Evolutionary conservation across 2,329 filamentous ascomycete genomes (phyloP), one percentile per base, ranked within the genome.

Genomic region (Falciphora oryzae): DNA sequence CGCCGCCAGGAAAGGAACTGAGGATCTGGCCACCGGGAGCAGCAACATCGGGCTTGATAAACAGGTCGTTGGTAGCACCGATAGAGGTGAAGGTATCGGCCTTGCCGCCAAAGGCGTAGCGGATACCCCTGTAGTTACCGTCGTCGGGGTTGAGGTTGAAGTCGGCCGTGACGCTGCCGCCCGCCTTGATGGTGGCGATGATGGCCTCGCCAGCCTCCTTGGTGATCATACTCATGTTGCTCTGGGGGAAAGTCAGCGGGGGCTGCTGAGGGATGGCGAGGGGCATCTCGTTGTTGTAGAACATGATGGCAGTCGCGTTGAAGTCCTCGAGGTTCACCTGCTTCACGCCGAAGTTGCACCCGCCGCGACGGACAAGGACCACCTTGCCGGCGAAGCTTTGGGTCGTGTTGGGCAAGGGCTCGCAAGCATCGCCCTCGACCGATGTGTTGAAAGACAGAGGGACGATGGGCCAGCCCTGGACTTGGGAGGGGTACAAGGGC

Each of bases 11-110:
- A 65, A 76, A 83, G 2, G 80, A 81, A 25, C 78, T 79, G 63
- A 80, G 74, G 65, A 83, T 82, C 50, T 75, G 73, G 58, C 77
- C 76, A 58, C 79, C 79, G 4, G 79, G 78, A 0, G 78, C 75
- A 6, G 76, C 76, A 59, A 81, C 68, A 58, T 81, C 75, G 11
- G 79, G 78, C 69, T 79, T 79, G 61, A 80, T 71, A 62, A 75
- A 72, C 13, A 80, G 71, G 64, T 81, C 78, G 68, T 78, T 78
- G 5, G 73, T 77, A 6, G 76, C 75, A 8, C 79, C 79, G 76
- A 79, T 80, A 59, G 74, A 75, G 27, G 75, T 80, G 65, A 73
- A 81, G 4, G 70, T 71, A 64, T 73, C 75, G 28, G 79, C 69
- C 27, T 74, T 75, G 1, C 77, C 78, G 18, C 75, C 77, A 22